A percentile compares a stretch with the other conserved stretches of the same genome.
Conservation (phyloP, 495 filamentous ascomycete genomes). For the Paragyromitra xinjiangensis region DNA sequence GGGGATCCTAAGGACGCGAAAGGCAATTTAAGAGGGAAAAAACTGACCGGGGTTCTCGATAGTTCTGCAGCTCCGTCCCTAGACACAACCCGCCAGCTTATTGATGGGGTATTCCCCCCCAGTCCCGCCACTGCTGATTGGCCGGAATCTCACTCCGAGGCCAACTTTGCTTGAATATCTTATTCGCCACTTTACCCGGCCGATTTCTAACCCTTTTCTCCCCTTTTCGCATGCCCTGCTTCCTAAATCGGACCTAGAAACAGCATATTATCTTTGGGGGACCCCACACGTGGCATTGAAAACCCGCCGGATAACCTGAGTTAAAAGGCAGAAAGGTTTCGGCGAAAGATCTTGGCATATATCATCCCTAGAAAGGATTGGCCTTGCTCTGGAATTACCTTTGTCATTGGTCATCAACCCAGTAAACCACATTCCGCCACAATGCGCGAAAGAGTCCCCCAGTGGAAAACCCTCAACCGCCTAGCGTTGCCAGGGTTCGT, state of each 20-base stretch:
- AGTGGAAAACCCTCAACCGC: not conserved
- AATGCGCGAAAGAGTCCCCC: not conserved
- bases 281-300: constrained; percentile 18
- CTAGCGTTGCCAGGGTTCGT: not conserved
- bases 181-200: constrained; percentile 57
- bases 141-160: constrained; percentile 50
- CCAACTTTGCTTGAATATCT: constrained; percentile 28
- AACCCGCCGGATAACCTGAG: constrained; percentile 25
- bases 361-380: not conserved
- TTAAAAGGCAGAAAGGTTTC: not conserved
- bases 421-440: not conserved
- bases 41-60: constrained; percentile 20
- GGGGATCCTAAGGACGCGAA: constrained; percentile 14
- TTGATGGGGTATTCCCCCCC: constrained; percentile 26
- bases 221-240: constrained; percentile 29
- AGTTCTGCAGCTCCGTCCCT: constrained; percentile 6
- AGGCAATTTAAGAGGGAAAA: constrained; percentile 22
- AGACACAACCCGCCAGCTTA: constrained; percentile 16
- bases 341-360: constrained; percentile 4
- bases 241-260: constrained; percentile 40
- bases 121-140: constrained; percentile 44
- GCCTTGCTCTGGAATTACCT: not conserved
- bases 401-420: not conserved
- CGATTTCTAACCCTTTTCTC: constrained; percentile 42
- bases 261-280: constrained; percentile 26